phyloP scores from a whole-genome alignment of 2,329 filamentous ascomycete species.

The Diaporthe humulicola region DNA sequence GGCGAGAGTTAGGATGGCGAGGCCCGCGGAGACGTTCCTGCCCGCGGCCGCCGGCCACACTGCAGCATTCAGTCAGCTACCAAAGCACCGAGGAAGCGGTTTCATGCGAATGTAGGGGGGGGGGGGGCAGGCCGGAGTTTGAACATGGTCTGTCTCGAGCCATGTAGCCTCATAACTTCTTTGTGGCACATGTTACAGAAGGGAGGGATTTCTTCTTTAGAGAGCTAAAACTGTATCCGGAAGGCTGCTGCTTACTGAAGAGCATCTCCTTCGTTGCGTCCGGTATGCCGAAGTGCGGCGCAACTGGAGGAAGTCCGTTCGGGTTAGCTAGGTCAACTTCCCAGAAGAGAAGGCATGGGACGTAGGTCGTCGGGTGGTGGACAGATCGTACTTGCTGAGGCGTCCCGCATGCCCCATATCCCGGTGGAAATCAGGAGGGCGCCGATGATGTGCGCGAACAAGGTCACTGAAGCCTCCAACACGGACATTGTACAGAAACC shows the following conservation, averaged over 20 bases:
- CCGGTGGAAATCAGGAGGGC: not conserved
- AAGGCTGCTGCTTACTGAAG: not conserved
- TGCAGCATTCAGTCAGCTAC: not conserved
- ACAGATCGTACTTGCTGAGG: not conserved
- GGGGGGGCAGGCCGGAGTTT: not conserved
- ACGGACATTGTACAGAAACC: not conserved
- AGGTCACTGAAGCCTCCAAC: not conserved
- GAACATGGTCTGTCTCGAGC: not conserved
- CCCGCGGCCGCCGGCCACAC: conserved; percentile 6
- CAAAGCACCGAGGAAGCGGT: not conserved
- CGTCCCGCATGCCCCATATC: not conserved
- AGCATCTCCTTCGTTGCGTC: conserved; percentile 2
- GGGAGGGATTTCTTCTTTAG: no score
- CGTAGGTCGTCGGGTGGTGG: not conserved
- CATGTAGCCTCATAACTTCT: no score
- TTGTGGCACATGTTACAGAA: no score
- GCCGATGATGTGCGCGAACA: conserved; percentile 12
- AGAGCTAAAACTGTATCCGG: not conserved
- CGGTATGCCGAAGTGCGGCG: not conserved
- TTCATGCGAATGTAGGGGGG: no score
- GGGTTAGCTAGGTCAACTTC: not conserved
- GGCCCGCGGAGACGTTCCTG: not conserved
- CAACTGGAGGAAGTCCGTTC: not conserved
- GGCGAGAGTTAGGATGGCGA: not conserved
- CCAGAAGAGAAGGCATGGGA: not conserved